phyloP scores from a whole-genome alignment of 345 rosid genomes.

The Pelargonium nanum region DNA sequence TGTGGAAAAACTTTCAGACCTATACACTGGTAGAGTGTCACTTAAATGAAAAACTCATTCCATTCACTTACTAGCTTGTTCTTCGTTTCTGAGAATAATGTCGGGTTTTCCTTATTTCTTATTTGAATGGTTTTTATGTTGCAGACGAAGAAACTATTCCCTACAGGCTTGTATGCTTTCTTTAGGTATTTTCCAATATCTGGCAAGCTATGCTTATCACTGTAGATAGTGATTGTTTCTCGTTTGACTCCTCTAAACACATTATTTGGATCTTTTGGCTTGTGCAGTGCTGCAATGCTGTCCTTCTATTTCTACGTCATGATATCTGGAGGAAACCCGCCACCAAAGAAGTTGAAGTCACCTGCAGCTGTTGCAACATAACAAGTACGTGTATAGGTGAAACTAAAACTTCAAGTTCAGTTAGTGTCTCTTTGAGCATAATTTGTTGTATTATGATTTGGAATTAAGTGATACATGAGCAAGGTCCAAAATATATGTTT shows the following conservation, averaged over 20 bases:
- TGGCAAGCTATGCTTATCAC: background rate
- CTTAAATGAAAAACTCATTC: too few species aligned
- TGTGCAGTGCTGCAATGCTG: conserved; percentile 69
- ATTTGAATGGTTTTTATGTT: conserved; percentile 10
- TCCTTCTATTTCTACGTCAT: conserved; percentile 68
- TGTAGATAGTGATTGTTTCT: background rate
- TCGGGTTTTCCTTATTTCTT: background rate
- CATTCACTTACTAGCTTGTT: background rate
- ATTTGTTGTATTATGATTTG: background rate
- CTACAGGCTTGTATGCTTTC: conserved; percentile 43
- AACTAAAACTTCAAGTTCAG: background rate
- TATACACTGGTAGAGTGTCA: conserved; percentile 34
- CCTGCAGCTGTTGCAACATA: conserved; percentile 27
- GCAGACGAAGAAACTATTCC: conserved; percentile 79
- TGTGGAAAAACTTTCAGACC: background rate
- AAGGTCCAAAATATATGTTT: background rate
- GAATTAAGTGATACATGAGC: background rate
- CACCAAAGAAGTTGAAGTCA: conserved; percentile 72
- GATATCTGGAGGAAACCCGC: conserved; percentile 90
- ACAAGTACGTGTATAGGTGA: background rate
- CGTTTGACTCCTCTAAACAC: background rate
- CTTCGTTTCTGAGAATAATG: background rate
- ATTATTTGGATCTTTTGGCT: background rate
- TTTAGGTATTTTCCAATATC: conserved; percentile 35
- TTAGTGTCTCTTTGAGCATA: background rate